Conservation (phyloP, 1,284 basidiomycete genomes). For the Ustilago tritici region DNA sequence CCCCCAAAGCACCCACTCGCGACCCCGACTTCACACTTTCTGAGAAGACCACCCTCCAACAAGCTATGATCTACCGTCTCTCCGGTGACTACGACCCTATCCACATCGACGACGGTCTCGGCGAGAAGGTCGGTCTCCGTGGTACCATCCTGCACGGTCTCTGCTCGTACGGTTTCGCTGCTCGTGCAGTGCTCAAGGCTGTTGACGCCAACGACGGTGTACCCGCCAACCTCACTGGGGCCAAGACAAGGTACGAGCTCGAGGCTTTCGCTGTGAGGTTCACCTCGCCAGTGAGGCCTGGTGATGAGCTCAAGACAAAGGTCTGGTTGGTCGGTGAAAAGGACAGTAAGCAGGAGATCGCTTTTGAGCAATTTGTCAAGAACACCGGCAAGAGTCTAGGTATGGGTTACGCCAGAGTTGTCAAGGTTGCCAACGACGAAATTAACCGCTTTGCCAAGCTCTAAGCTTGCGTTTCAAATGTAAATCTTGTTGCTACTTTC, state of each 20-base stretch:
- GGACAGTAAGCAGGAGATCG: conserved; percentile 48
- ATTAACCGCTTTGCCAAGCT: conserved; percentile 36
- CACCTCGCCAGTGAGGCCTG: conserved; percentile 61
- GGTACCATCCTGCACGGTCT: conserved; percentile 65
- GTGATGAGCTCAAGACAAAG: conserved; percentile 58
- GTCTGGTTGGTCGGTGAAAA: conserved; percentile 59
- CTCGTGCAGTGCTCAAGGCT: conserved; percentile 57
- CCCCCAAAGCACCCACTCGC: conserved; percentile 45
- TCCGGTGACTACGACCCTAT: conserved; percentile 63
- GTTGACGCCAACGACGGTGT: conserved; percentile 52
- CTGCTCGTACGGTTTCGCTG: conserved; percentile 60
- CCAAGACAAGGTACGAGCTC: conserved; percentile 28
- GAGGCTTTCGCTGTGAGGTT: conserved; percentile 55
- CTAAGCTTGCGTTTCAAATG: neutral
- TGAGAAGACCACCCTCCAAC: conserved; percentile 47
- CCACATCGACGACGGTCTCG: conserved; percentile 61
- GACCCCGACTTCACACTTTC: conserved; percentile 45
- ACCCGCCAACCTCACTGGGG: conserved; percentile 29
- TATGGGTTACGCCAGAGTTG: conserved; percentile 52
- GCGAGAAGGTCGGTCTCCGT: conserved; percentile 53
- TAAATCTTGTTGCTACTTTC: neutral
- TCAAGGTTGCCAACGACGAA: conserved; percentile 32
- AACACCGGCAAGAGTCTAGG: conserved; percentile 58
- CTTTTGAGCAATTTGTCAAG: conserved; percentile 59
- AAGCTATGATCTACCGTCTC: conserved; percentile 63